These are phyloP conservation scores for Scheffersomyces coipomensis DNA, from an alignment of 805 yeast genomes.

Conservation along the genomic window DNA sequence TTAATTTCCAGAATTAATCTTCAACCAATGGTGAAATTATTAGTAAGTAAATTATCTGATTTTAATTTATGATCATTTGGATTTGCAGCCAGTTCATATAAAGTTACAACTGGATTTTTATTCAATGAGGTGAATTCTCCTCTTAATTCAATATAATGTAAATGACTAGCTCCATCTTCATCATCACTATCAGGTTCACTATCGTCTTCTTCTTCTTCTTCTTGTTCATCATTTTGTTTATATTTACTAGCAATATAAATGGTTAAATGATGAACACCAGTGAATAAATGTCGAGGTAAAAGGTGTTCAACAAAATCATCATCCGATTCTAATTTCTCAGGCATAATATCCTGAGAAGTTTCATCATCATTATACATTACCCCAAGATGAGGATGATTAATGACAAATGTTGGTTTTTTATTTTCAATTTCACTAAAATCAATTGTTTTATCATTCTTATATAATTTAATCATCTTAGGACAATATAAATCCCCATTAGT, in stretches of 20 bases:
- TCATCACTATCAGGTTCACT: too few species aligned
- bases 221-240: constrained; percentile 48
- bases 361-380: constrained; percentile 38
- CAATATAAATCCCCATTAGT: constrained; percentile 62
- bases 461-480: constrained; percentile 67
- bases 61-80: constrained; percentile 78
- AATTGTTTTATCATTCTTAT: constrained; percentile 65
- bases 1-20: too few species aligned
- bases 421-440: constrained; percentile 67
- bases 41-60: constrained; percentile 1
- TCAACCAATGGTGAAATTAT: constrained; percentile 5
- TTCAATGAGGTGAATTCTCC: constrained; percentile 62
- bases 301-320: constrained; percentile 75
- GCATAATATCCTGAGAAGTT: constrained; percentile 38
- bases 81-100: constrained; percentile 90
- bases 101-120: constrained; percentile 69
- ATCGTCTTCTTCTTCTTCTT: constrained; percentile 34
- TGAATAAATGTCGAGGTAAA: constrained; percentile 70
- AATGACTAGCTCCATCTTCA: constrained; percentile 41
- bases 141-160: constrained; percentile 75
- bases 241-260: constrained; percentile 65
- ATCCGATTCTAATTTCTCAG: constrained; percentile 29
- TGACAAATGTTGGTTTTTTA: constrained; percentile 45
- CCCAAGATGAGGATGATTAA: constrained; percentile 69
- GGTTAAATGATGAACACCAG: constrained; percentile 66